Evolutionary conservation across 768 basidiomycete species (phyloP).

Genomic region (Auriscalpium orientale): DNA sequence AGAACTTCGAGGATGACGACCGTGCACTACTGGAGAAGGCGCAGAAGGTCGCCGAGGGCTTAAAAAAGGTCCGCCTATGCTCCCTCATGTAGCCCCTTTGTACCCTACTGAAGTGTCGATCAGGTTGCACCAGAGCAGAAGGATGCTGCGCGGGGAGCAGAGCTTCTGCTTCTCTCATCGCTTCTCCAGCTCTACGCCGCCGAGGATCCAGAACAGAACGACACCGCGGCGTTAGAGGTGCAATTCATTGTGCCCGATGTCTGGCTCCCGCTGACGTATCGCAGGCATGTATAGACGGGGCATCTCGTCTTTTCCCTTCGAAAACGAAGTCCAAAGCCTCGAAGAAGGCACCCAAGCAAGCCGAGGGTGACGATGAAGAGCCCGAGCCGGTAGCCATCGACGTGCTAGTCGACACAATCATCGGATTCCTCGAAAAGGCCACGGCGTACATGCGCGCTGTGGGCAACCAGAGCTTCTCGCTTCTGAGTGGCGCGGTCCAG

Average conservation of each 20-base stretch:
- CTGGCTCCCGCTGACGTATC: not conserved
- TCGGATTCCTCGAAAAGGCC: slow-evolving; percentile 81
- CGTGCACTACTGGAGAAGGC: slow-evolving; percentile 38
- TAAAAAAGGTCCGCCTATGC: slow-evolving; percentile 35
- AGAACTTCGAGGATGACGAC: slow-evolving; percentile 51
- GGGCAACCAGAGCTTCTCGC: slow-evolving; percentile 72
- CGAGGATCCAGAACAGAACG: slow-evolving; percentile 42
- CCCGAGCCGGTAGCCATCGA: slow-evolving; percentile 63
- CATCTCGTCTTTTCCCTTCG: slow-evolving; percentile 42
- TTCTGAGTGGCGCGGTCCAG: slow-evolving; percentile 58
- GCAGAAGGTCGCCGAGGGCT: slow-evolving; percentile 30
- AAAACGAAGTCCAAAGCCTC: slow-evolving; percentile 18
- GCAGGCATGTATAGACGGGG: slow-evolving; percentile 56
- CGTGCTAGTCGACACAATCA: slow-evolving; percentile 79
- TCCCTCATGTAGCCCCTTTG: not conserved
- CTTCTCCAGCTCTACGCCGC: slow-evolving; percentile 68
- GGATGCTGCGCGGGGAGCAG: slow-evolving; percentile 60
- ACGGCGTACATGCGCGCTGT: slow-evolving; percentile 74
- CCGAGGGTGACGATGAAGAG: slow-evolving; percentile 26
- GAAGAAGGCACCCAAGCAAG: slow-evolving; percentile 31
- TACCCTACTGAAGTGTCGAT: slow-evolving; percentile 3
- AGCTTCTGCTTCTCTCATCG: slow-evolving; percentile 63
- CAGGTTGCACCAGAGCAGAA: slow-evolving; percentile 33
- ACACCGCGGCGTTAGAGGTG: slow-evolving; percentile 59
- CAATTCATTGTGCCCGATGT: not conserved